A percentile compares a stretch with the other conserved stretches of the same genome.
Evolutionary conservation across 345 rosid genomes (phyloP).

Genomic region (Citropsis articulata): DNA sequence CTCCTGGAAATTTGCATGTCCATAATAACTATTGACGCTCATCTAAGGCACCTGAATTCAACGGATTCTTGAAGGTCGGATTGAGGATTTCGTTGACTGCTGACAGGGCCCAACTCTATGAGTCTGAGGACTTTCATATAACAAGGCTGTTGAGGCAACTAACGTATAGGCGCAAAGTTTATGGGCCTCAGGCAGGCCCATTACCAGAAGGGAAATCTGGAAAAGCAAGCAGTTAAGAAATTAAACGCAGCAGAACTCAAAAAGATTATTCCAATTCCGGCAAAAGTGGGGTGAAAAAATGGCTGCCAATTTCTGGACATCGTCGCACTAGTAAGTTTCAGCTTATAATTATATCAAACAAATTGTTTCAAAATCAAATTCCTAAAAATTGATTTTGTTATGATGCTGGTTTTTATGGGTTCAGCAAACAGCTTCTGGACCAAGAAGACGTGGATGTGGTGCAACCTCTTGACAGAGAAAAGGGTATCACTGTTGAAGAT

Average conservation of each 20-base stretch:
- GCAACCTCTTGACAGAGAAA: constrained; percentile 68
- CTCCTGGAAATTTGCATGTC: too few relatives aligned
- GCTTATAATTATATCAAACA: not conserved
- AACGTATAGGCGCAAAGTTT: not conserved
- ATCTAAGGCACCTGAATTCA: too few relatives aligned
- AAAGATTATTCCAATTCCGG: not conserved
- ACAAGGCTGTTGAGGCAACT: too few relatives aligned
- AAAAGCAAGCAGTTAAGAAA: not conserved
- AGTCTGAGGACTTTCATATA: too few relatives aligned
- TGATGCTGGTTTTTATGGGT: constrained; percentile 2
- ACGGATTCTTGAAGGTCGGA: too few relatives aligned
- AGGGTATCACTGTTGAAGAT: constrained; percentile 79
- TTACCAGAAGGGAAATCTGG: not conserved
- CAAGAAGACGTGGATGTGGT: constrained; percentile 81
- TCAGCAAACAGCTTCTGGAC: constrained; percentile 85
- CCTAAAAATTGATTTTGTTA: not conserved
- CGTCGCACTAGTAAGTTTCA: constrained; percentile 63
- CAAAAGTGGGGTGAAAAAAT: not conserved
- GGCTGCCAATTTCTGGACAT: constrained; percentile 98
- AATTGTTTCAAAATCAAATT: too few relatives aligned
- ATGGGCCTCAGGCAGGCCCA: not conserved
- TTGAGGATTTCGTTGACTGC: too few relatives aligned
- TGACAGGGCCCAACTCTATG: too few relatives aligned
- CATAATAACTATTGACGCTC: too few relatives aligned
- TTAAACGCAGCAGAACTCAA: not conserved